Evolutionary conservation across 345 rosid species (phyloP).

Genomic region (Ricinus communis): DNA sequence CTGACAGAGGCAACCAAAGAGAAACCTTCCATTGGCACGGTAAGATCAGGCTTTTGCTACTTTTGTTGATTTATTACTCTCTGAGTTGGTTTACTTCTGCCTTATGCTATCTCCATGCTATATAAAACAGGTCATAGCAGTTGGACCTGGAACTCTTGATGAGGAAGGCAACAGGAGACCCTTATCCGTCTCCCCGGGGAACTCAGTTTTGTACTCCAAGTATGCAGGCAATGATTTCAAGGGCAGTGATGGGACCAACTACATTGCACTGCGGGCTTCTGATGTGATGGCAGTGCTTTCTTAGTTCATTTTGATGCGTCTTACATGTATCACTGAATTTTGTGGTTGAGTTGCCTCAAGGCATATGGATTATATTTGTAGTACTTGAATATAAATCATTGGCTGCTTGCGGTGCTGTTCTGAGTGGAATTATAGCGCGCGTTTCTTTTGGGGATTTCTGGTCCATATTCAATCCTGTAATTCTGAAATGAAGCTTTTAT

Average conservation of each 20-base stretch:
- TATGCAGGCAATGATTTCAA: conserved; percentile 90
- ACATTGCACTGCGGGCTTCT: conserved; percentile 76
- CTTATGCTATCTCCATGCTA: background rate
- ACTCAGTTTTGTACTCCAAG: conserved; percentile 84
- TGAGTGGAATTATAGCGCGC: background rate
- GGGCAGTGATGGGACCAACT: conserved; percentile 71
- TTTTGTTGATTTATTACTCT: background rate
- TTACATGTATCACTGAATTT: conserved; percentile 28
- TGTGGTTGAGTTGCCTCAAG: conserved; percentile 23
- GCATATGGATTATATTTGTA: conserved; percentile 27
- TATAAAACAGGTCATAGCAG: conserved; percentile 69
- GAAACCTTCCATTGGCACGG: conserved; percentile 89
- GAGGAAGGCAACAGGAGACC: conserved; percentile 72
- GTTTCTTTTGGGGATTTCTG: background rate
- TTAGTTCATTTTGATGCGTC: conserved; percentile 32
- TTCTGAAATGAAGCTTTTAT: background rate
- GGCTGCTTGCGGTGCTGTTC: background rate
- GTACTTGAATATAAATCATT: conserved; percentile 8
- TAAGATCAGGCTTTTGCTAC: conserved; percentile 19
- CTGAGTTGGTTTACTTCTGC: background rate
- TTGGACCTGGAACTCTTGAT: conserved; percentile 78
- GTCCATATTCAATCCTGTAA: too few species aligned
- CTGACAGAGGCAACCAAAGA: conserved; percentile 84
- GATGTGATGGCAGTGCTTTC: conserved; percentile 95
- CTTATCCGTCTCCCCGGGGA: conserved; percentile 52